Percentiles rank a stretch among this genome's conserved stretches.
Evolutionary conservation across 306 rosid species (phyloP).

Genomic region (Hippophae gyantsensis): DNA sequence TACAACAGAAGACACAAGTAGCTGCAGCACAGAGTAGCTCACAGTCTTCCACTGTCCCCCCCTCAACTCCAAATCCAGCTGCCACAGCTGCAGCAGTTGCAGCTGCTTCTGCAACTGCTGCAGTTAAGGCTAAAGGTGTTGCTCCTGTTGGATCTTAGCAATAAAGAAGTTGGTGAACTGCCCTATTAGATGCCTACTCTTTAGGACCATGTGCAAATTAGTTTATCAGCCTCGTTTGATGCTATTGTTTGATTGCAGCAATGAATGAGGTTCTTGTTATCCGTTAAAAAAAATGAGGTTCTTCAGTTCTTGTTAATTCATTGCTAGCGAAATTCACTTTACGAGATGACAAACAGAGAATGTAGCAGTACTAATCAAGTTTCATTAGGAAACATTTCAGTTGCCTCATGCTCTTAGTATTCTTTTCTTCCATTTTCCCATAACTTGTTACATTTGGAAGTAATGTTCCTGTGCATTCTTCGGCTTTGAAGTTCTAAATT

Average conservation of each 20-base stretch:
- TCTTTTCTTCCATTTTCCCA: no score
- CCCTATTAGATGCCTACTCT: slow-evolving; percentile 11
- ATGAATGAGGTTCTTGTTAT: no score
- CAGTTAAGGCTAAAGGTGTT: slow-evolving; percentile 64
- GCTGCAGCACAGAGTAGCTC: slow-evolving; percentile 45
- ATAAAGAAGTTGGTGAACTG: slow-evolving; percentile 5
- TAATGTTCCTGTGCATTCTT: no score
- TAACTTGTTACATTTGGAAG: no score
- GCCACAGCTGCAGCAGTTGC: slow-evolving; percentile 62
- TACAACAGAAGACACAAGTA: slow-evolving; percentile 28
- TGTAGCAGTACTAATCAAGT: no score
- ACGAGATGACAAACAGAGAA: no score
- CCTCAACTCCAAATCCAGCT: slow-evolving; percentile 51
- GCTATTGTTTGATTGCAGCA: slow-evolving; percentile 18
- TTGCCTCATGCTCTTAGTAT: no score
- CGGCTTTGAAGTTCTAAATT: no score
- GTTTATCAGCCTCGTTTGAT: slow-evolving; percentile 25
- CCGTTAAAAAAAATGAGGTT: no score
- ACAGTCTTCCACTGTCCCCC: slow-evolving; percentile 42
- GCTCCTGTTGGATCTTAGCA: slow-evolving; percentile 64
- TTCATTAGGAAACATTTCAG: no score
- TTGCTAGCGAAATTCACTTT: no score
- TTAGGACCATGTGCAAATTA: slow-evolving; percentile 48
- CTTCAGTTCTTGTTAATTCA: no score
- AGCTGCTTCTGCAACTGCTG: slow-evolving; percentile 60